phyloP scores from a whole-genome alignment of 148 eudicot species.

The Chenopodium suecicum region DNA sequence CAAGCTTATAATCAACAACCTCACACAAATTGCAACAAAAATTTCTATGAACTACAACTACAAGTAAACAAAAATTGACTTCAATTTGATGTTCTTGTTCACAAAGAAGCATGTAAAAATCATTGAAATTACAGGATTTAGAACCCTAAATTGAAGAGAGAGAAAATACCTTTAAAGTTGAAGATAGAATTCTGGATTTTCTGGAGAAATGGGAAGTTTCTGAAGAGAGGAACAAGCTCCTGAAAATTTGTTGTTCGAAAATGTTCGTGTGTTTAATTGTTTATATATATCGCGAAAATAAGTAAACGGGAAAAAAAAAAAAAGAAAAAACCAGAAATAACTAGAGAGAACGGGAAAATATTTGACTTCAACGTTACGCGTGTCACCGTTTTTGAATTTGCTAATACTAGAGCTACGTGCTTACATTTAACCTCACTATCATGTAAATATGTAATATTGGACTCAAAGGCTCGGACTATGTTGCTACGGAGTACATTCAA shows the following conservation, averaged over 20 bases:
- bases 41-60: no score
- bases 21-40: no score
- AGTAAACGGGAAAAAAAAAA: no score
- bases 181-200: no score
- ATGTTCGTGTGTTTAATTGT: not conserved
- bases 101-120: not conserved
- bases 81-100: no score
- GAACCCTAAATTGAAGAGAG: not conserved
- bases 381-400: not conserved
- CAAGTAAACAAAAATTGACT: no score
- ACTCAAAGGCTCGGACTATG: no score
- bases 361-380: not conserved
- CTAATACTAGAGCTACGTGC: not conserved
- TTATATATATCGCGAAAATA: not conserved
- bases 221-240: conserved; percentile 9
- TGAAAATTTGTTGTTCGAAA: not conserved
- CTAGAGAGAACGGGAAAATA: conserved; percentile 17
- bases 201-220: conserved; percentile 6
- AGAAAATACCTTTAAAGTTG: conserved; percentile 18
- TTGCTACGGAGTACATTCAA: no score
- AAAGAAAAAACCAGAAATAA: not conserved
- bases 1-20: no score
- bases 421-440: no score
- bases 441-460: no score
- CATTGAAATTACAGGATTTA: not conserved